Base-by-base conservation (phyloP, 768 basidiomycete genomes). In the Fibroporia radiculosa region DNA sequence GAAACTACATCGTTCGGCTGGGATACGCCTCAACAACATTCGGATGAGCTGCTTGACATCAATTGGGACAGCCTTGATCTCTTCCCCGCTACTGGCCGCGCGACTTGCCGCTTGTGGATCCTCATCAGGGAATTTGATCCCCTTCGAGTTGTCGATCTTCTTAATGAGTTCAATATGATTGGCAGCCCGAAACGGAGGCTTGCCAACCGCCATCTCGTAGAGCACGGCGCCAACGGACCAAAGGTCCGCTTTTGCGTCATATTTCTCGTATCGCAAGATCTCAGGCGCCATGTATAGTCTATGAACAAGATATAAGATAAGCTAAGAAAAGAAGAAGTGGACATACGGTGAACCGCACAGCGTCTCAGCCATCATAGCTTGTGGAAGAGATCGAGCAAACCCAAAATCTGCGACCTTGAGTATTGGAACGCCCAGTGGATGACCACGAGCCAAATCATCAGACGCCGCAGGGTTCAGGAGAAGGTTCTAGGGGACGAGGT, bases 241-340 rank as follows among this genome's bases (percentile, higher is more conserved):
- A 1, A 99, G 73, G 61, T 99, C 96, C 10, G 90, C 96, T 61
- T 92, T 95, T 16, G 93, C 93, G 61, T 96, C 93, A 64, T 99
- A 98, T 61, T 93, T 93, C 66, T 98, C 85, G 62, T 96, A 96
- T 13, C 89, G 80, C 10, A 99, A 69, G 56, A 99, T 98, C 65
- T 99, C 96, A 0, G 96, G 96, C 0, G 96, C 96, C 96, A 98
- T 99, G 67, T 99, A 99, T 24, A 99, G 66, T 38, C 91, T 93
- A 45, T 16, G 12, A 3, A 26, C 37, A 12, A 37, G 44, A 13
- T 3, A 16, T 5, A 37, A 22, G 23, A 22, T 48, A 3, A 23
- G 26, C 24, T 4, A 13, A 10, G 18, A 2, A 7, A 22, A 1
- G 16, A 16, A 16, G 13, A n/a, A 27, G 2, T 14, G 24, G 5